Evolutionary conservation across 2,329 filamentous ascomycete species (phyloP), one percentile per base, ranked within the genome.

Genomic region (Alternaria sp.): DNA sequence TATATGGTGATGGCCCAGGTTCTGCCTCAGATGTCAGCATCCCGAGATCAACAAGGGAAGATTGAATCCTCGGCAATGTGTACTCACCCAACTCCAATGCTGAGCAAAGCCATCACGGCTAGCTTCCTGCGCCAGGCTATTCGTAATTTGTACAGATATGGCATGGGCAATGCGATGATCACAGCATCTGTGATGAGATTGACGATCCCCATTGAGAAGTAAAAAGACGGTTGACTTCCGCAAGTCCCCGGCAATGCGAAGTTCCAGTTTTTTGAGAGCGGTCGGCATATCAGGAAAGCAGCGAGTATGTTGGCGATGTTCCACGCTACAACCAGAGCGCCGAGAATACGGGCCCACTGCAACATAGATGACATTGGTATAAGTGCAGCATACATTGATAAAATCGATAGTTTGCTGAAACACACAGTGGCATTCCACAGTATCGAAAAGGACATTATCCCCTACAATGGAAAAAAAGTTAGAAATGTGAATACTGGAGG

Each of bases 1-100:
- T 73, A 73, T 16, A 71, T 71, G 18, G 65, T 72, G 28, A 72
- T 67, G n/a, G 66, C 59, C 69, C 69, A 73, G 3, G 70, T 71
- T 5, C 70, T 73, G 14, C 20, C 18, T 18, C 3, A 27, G 2
- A 5, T 14, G 3, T 48, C 5, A 16, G 10, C n/a, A 10, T 8
- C 10, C 0, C 11, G 1, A 30, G 4, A 30, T 30, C 28, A 30
- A 30, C 2, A 11, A 30, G 11, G 28, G 4, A 30, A 30, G 4
- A 30, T 11, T 4, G 1, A 11, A 30, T 30, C 28, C 1, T 30
- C 28, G n/a, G 7, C 4, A n/a, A 28, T 5, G 38, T 4, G 10
- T 4, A 59, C 65, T 49, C 52, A 72, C 68, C 63, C 60, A 9
- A 72, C 59, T 22, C 68, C 68, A 45, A 72, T 62, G 45, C 68